Conservation (phyloP, 257 asterid genomes). For the Solanum corneliomulleri region DNA sequence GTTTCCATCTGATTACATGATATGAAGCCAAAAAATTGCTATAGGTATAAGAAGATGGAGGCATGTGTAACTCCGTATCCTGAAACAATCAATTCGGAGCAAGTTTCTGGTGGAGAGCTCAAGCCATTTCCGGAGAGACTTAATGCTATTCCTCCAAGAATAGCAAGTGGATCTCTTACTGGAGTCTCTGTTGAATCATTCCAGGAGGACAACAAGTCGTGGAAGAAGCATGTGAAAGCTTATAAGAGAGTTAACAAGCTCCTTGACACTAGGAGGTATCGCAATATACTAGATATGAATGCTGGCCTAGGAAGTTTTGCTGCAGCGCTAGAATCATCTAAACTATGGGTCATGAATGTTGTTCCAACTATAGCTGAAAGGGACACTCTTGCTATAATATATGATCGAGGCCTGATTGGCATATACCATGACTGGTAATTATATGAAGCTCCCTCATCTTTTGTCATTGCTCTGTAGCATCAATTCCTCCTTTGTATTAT, state of each 20-base stretch:
- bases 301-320: constrained; percentile 41
- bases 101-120: constrained; percentile 29
- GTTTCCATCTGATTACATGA: not conserved
- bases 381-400: constrained; percentile 29
- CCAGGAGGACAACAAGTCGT: constrained; percentile 20
- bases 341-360: constrained; percentile 41
- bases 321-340: constrained; percentile 24
- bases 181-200: constrained; percentile 22
- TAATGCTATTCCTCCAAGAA: constrained; percentile 24
- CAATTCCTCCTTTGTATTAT: not conserved
- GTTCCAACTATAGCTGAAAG: constrained; percentile 27
- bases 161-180: constrained; percentile 13
- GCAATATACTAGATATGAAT: constrained; percentile 41
- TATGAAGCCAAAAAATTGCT: not conserved
- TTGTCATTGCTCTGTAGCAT: not conserved
- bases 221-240: constrained; percentile 26
- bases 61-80: constrained; percentile 20
- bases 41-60: constrained; percentile 34
- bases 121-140: constrained; percentile 31
- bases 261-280: constrained; percentile 22
- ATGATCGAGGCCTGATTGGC: constrained; percentile 36
- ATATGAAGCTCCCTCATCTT: not conserved
- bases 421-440: constrained; percentile 34
- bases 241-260: constrained; percentile 20
- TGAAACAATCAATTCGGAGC: constrained; percentile 12